Conservation (phyloP, 352 stramenopile genomes). For the Globisporangium cystogenes region DNA sequence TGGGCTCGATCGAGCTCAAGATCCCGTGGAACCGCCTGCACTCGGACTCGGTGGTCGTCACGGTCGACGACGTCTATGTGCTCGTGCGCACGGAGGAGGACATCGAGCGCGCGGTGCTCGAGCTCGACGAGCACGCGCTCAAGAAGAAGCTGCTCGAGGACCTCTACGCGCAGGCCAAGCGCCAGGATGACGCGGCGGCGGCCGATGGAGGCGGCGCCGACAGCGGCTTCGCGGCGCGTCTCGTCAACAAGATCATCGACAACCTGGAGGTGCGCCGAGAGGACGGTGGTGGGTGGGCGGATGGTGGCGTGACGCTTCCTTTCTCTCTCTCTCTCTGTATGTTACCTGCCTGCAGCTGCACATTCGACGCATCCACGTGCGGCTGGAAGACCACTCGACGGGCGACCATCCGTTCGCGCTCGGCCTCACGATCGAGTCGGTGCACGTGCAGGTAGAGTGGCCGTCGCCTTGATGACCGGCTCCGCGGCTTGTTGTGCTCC, state of each 20-base stretch:
- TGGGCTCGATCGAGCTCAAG: conserved; percentile 86
- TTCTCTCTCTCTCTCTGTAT: neutral
- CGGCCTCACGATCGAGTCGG: conserved; percentile 78
- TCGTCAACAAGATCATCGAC: conserved; percentile 88
- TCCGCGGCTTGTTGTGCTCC: neutral
- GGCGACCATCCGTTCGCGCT: conserved; percentile 80
- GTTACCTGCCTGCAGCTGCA: conserved; percentile 37
- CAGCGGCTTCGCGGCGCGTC: conserved; percentile 66
- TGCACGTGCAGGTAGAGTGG: conserved; percentile 53
- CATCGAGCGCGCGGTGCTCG: conserved; percentile 64
- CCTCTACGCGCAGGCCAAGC: conserved; percentile 66
- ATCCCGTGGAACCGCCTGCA: conserved; percentile 88
- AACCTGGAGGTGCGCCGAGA: conserved; percentile 64
- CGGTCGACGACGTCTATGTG: conserved; percentile 83
- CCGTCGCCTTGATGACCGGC: too few species aligned
- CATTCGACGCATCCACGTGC: conserved; percentile 81
- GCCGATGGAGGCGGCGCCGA: conserved; percentile 15
- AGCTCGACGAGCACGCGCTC: conserved; percentile 75
- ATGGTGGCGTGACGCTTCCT: neutral
- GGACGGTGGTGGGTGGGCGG: neutral
- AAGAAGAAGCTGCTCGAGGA: conserved; percentile 85
- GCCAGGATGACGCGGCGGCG: conserved; percentile 32
- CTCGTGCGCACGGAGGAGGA: conserved; percentile 76
- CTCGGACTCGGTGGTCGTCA: conserved; percentile 84
- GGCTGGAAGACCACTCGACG: conserved; percentile 66